Evolutionary conservation across 805 yeast species (phyloP).

Genomic region (Monosporozyma solicola): DNA sequence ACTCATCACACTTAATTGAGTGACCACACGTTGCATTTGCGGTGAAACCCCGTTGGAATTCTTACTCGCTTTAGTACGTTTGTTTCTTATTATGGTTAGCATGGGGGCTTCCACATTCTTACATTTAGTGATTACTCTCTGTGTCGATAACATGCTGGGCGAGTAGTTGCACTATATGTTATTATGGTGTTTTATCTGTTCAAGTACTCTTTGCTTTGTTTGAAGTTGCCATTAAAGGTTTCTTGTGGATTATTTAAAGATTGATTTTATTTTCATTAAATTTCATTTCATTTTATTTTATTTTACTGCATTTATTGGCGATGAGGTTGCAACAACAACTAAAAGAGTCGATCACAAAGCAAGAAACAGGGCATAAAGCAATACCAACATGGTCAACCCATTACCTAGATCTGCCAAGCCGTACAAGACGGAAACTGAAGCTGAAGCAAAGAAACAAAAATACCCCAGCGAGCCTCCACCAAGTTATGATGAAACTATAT

Average conservation of each 20-base stretch:
- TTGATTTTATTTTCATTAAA: not conserved
- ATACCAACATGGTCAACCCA: not conserved
- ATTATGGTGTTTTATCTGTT: not conserved
- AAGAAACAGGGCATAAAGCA: too few species aligned
- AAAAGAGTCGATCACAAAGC: too few species aligned
- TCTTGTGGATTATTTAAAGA: not conserved
- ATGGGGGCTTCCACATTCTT: not conserved
- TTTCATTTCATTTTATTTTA: too few species aligned
- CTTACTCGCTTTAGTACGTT: not conserved
- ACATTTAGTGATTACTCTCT: not conserved
- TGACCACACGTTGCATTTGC: slow-evolving; percentile 39
- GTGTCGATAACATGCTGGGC: not conserved
- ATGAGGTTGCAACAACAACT: not conserved
- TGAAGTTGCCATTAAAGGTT: not conserved
- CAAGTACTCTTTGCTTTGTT: not conserved
- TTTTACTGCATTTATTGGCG: not conserved
- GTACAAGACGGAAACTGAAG: not conserved
- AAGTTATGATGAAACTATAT: slow-evolving; percentile 18
- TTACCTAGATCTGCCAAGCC: not conserved
- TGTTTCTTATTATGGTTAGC: not conserved
- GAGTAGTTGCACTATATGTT: too few species aligned
- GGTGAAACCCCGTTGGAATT: slow-evolving; percentile 22
- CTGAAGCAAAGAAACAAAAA: not conserved
- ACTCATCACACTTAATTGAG: slow-evolving; percentile 66
- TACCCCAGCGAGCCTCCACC: slow-evolving; percentile 21